Conservation (phyloP, 805 yeast species). For the Metschnikowia lochheadii region DNA sequence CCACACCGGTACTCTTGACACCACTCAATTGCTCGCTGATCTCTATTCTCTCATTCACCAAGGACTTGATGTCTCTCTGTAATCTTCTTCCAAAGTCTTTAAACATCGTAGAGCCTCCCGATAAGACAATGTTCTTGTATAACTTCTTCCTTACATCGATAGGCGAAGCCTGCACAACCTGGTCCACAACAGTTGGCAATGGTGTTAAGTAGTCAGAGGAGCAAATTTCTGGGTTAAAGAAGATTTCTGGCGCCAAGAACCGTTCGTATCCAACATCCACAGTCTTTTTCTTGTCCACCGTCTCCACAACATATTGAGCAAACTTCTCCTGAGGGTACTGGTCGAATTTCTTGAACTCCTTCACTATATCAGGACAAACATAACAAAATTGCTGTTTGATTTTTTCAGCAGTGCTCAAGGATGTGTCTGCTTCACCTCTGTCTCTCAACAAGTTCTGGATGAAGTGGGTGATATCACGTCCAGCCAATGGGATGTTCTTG, state of each 20-base stretch:
- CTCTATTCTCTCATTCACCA: conserved; percentile 86
- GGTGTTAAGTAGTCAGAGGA: conserved; percentile 95
- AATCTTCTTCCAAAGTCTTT: conserved; percentile 96
- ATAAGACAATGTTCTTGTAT: conserved; percentile 89
- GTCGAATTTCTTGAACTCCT: conserved; percentile 92
- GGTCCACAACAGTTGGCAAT: conserved; percentile 92
- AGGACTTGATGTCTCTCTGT: conserved; percentile 85
- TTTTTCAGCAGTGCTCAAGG: conserved; percentile 91
- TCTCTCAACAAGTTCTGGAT: conserved; percentile 92
- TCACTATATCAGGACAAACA: conserved; percentile 95
- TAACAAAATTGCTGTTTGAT: conserved; percentile 96
- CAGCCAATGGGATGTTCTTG: conserved; percentile 97
- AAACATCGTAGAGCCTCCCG: conserved; percentile 99
- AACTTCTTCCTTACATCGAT: conserved; percentile 97
- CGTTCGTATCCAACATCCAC: conserved; percentile 98
- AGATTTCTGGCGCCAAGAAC: conserved; percentile 97
- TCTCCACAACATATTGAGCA: conserved; percentile 88
- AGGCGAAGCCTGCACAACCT: conserved; percentile 91
- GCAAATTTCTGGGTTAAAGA: conserved; percentile 96
- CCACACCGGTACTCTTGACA: conserved; percentile 85
- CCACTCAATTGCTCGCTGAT: conserved; percentile 73
- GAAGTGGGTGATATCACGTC: conserved; percentile 93
- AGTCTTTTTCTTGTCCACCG: conserved; percentile 56
- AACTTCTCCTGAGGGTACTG: conserved; percentile 84
- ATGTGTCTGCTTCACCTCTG: conserved; percentile 92